Evolutionary conservation across 1,139 yeast genomes (phyloP), one percentile per base, ranked within the genome.

Genomic region (Scheffersomyces lignicola): DNA sequence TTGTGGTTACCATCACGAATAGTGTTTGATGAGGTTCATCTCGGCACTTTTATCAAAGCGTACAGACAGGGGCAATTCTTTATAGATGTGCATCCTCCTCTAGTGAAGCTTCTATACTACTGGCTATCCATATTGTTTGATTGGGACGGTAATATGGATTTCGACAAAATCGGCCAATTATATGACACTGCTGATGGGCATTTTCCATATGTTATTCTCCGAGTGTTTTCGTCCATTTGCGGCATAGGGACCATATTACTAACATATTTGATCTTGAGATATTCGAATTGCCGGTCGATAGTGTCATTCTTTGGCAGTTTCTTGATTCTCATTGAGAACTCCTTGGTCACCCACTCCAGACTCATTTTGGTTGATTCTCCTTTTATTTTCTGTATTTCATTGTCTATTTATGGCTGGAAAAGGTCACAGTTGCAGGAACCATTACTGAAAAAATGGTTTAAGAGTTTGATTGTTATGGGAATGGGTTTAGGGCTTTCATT

Each of bases 1-100:
- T 58, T 92, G 32, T 71, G 77, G 31, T 58, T 67, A 40, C 98
- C 98, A 12, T 62, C 77, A 44, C 76, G 86, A 28, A 96, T 92
- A 32, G 97, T 92, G 22, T 92, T 92, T 56, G 98, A 92, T 65
- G 98, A 92, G 60, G 89, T 81, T 33, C 89, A 83, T 56, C 62
- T 69, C 33, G 66, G 67, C 6, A 58, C 60, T 7, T 63, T 55
- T 42, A 59, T 57, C 2, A 41, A 52, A 38, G 70, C 74, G 40
- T 87, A 84, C 61, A 59, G 69, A 42, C 62, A 62, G 27, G 86
- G 88, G n/a, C 67, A 72, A 29, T 82, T 76, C 45, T 81, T 77
- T 49, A 51, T 80, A 12, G 84, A 77, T 43, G 66, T 71, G 2
- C 77, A 80, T 37, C 89, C 90, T 0, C 89, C 90, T 2, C 58